Percentiles rank a stretch among this genome's conserved stretches.
phyloP scores from a whole-genome alignment of 352 stramenopile species.

The Phytophthora podocarpi region DNA sequence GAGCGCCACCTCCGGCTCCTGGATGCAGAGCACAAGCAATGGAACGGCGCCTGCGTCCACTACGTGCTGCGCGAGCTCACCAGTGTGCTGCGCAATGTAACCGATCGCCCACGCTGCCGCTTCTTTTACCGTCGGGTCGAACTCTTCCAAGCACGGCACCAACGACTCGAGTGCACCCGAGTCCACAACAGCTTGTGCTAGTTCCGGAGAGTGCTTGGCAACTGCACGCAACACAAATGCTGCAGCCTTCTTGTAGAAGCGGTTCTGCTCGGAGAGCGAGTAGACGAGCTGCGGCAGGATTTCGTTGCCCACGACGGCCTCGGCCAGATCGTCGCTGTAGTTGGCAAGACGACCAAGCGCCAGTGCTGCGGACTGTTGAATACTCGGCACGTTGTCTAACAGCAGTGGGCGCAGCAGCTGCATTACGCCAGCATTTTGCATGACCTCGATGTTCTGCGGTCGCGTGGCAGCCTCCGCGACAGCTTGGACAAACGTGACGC shows the following conservation, averaged over 20 bases:
- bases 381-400: constrained; percentile 95
- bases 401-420: constrained; percentile 93
- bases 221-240: constrained; percentile 94
- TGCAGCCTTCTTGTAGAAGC: constrained; percentile 96
- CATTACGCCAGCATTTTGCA: constrained; percentile 97
- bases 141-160: constrained; percentile 95
- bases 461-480: constrained; percentile 94
- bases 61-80: constrained; percentile 93
- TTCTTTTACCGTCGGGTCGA: constrained; percentile 96
- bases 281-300: constrained; percentile 97
- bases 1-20: constrained; percentile 95
- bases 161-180: constrained; percentile 92
- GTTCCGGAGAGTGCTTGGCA: constrained; percentile 94
- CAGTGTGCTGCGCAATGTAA: constrained; percentile 95
- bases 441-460: constrained; percentile 96
- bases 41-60: constrained; percentile 94
- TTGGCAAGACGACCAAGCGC: constrained; percentile 94
- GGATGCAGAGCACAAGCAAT: constrained; percentile 95
- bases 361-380: constrained; percentile 94
- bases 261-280: constrained; percentile 94
- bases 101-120: constrained; percentile 95
- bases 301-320: constrained; percentile 95
- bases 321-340: constrained; percentile 95
- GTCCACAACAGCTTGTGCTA: constrained; percentile 95
- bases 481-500: constrained; percentile 94